These are phyloP conservation scores for Metschnikowia lachancei DNA, from an alignment of 805 yeast genomes.

Conservation along the genomic window DNA sequence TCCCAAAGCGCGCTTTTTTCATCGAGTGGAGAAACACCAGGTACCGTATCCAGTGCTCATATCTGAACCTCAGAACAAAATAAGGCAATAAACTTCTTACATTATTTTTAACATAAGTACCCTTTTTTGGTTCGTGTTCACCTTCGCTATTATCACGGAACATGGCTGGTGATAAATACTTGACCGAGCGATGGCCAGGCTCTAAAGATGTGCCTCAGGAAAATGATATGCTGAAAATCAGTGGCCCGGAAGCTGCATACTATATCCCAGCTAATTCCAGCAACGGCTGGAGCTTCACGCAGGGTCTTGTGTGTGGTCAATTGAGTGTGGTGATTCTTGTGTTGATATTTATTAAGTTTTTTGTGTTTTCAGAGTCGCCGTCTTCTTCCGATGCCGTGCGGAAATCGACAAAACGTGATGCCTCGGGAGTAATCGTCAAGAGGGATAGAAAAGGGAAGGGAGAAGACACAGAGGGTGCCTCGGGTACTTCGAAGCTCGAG, in stretches of 20 bases:
- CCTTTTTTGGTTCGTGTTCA: neutral
- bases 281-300: slow-evolving; percentile 63
- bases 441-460: slow-evolving; percentile 27
- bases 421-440: slow-evolving; percentile 33
- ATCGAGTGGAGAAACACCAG: too few relatives aligned
- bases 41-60: too few relatives aligned
- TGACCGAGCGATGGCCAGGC: slow-evolving; percentile 1
- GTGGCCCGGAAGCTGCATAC: slow-evolving; percentile 8
- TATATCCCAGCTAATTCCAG: slow-evolving; percentile 2
- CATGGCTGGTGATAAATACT: slow-evolving; percentile 4
- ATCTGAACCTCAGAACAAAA: too few relatives aligned
- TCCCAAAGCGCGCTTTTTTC: too few relatives aligned
- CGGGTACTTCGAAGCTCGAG: slow-evolving; percentile 23
- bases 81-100: too few relatives aligned
- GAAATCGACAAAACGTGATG: slow-evolving; percentile 24
- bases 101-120: neutral
- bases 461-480: slow-evolving; percentile 9
- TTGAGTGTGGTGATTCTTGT: slow-evolving; percentile 63
- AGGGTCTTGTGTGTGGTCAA: slow-evolving; percentile 73
- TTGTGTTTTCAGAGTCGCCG: slow-evolving; percentile 68
- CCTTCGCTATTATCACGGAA: too few relatives aligned
- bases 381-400: slow-evolving; percentile 26
- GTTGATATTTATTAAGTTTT: slow-evolving; percentile 66
- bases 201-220: neutral
- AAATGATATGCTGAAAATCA: slow-evolving; percentile 3